These are phyloP conservation scores for Limonium bicolor DNA, from an alignment of 148 eudicot genomes.

Conservation along the genomic window DNA sequence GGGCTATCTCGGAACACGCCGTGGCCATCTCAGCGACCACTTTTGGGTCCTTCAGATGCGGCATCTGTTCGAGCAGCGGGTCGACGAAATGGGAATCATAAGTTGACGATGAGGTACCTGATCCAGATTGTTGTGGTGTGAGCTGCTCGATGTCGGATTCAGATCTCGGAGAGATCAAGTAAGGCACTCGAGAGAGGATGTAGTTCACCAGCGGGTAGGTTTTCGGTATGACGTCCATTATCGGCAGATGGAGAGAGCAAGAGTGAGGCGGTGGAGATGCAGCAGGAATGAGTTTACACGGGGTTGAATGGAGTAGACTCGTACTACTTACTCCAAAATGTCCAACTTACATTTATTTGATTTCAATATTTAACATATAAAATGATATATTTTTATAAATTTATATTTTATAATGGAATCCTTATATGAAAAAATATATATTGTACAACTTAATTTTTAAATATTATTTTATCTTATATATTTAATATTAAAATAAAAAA, in stretches of 20 bases:
- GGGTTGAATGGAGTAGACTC: no score
- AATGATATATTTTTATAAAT: no score
- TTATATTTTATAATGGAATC: no score
- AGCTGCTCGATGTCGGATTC: constrained; percentile 58
- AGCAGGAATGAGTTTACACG: no score
- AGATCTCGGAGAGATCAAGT: neutral
- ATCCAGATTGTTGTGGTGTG: constrained; percentile 11
- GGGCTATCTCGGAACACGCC: constrained; percentile 56
- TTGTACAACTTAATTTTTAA: no score
- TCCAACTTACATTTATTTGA: no score
- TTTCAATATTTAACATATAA: no score
- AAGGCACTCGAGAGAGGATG: neutral
- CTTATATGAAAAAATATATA: no score
- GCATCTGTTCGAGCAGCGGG: constrained; percentile 50
- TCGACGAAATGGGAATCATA: constrained; percentile 27
- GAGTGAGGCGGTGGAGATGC: neutral
- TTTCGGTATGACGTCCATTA: constrained; percentile 2
- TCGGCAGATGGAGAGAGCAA: neutral
- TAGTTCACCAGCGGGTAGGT: constrained; percentile 3
- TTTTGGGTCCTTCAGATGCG: constrained; percentile 49
- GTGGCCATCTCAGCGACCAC: constrained; percentile 45
- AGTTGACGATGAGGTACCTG: neutral
- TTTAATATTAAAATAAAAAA: no score
- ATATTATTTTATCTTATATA: no score
- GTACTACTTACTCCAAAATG: no score